phyloP scores from a whole-genome alignment of 495 filamentous ascomycete genomes.

The Hypoxylon fragiforme region DNA sequence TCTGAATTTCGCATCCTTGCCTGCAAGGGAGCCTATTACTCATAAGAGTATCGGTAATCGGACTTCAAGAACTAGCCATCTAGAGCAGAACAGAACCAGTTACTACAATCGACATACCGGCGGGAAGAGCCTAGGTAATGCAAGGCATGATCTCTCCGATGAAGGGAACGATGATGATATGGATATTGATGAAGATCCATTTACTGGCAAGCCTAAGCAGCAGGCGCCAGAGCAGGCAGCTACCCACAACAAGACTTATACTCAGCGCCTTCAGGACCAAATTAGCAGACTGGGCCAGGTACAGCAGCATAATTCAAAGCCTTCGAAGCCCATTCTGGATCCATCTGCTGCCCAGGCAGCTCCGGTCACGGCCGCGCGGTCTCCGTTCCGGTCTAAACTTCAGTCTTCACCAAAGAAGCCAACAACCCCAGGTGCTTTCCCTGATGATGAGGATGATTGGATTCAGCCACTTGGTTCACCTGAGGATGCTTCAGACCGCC shows the following conservation, averaged over 20 bases:
- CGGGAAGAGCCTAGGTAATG: slow-evolving; percentile 60
- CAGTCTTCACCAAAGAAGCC: slow-evolving; percentile 40
- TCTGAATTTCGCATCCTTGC: slow-evolving; percentile 87
- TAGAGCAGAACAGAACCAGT: slow-evolving; percentile 68
- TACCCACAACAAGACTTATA: slow-evolving; percentile 82
- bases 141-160: slow-evolving; percentile 44
- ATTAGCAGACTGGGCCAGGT: slow-evolving; percentile 90
- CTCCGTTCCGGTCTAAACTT: slow-evolving; percentile 48
- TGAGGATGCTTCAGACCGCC: slow-evolving; percentile 37
- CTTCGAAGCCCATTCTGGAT: slow-evolving; percentile 71
- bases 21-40: slow-evolving; percentile 83
- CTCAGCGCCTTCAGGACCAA: slow-evolving; percentile 85
- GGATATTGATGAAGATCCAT: slow-evolving; percentile 62
- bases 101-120: slow-evolving; percentile 67
- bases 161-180: slow-evolving; percentile 58
- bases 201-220: slow-evolving; percentile 40
- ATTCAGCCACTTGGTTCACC: slow-evolving; percentile 62
- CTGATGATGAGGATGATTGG: slow-evolving; percentile 77
- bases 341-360: slow-evolving; percentile 39
- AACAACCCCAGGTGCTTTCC: slow-evolving; percentile 55
- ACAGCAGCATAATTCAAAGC: slow-evolving; percentile 60
- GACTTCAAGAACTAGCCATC: slow-evolving; percentile 74
- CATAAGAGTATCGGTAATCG: slow-evolving; percentile 77
- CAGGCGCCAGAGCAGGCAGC: slow-evolving; percentile 37
- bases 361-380: slow-evolving; percentile 54